phyloP scores from a whole-genome alignment of 352 stramenopile species.

The Phytopythium montanum region DNA sequence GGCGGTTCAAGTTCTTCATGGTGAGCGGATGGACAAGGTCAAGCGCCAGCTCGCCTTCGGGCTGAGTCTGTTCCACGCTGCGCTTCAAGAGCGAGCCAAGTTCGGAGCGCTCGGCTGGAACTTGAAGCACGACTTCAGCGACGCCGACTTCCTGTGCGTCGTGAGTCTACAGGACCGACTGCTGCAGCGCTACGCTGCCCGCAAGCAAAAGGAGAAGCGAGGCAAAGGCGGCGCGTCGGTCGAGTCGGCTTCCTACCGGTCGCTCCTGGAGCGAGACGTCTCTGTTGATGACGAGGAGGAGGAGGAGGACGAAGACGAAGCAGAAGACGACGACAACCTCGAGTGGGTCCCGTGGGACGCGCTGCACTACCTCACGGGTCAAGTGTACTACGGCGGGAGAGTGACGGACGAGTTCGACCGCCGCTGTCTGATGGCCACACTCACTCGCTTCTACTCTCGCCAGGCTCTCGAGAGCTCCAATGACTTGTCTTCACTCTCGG shows the following conservation, averaged over 20 bases:
- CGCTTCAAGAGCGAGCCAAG: slow-evolving; percentile 70
- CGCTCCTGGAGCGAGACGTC: background rate
- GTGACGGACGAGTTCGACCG: slow-evolving; percentile 84
- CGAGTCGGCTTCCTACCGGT: slow-evolving; percentile 1
- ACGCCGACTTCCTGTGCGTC: slow-evolving; percentile 72
- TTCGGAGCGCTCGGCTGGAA: slow-evolving; percentile 81
- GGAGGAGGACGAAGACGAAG: slow-evolving; percentile 1
- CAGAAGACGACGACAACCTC: background rate
- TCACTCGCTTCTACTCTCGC: slow-evolving; percentile 58
- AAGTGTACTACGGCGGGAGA: slow-evolving; percentile 81
- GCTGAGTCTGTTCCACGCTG: slow-evolving; percentile 75
- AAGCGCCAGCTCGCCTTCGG: slow-evolving; percentile 67
- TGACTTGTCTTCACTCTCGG: background rate
- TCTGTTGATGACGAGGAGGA: background rate
- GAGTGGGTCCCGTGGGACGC: slow-evolving; percentile 66
- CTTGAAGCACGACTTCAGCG: slow-evolving; percentile 73
- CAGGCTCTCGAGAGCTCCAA: background rate
- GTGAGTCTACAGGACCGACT: slow-evolving; percentile 52
- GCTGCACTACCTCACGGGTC: slow-evolving; percentile 67
- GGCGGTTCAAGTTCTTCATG: background rate
- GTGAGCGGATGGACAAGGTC: slow-evolving; percentile 13
- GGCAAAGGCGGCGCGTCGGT: background rate
- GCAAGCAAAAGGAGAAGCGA: background rate
- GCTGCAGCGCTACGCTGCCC: slow-evolving; percentile 16
- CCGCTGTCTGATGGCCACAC: slow-evolving; percentile 59